Conservation (phyloP, 352 stramenopile genomes). For the Phytophthora ohioensis region DNA sequence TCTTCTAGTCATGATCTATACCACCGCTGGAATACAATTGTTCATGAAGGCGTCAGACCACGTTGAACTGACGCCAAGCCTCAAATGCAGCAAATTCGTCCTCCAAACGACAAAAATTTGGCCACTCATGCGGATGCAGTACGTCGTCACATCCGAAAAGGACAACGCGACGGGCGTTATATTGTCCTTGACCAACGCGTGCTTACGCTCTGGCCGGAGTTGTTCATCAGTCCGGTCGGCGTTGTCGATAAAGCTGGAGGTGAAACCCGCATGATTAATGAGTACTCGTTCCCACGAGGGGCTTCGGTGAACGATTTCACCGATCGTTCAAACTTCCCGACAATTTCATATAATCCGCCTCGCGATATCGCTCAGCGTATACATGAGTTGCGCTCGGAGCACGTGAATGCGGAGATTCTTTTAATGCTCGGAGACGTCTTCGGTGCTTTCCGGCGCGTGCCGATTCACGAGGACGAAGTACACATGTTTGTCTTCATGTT, state of each 20-base stretch:
- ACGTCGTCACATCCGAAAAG: conserved; percentile 13
- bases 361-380: conserved; percentile 30
- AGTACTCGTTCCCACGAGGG: conserved; percentile 17
- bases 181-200: conserved; percentile 5
- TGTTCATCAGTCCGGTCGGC: conserved; percentile 26
- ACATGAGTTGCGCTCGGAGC: conserved; percentile 1
- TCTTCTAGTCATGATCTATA: background rate
- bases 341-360: conserved; percentile 21
- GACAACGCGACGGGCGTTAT: conserved; percentile 11
- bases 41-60: conserved; percentile 1
- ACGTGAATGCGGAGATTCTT: conserved; percentile 11
- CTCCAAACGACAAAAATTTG: background rate
- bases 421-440: conserved; percentile 38
- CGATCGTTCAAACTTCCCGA: background rate
- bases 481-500: conserved; percentile 35
- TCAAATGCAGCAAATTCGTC: background rate
- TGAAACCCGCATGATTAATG: conserved; percentile 22
- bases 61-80: background rate
- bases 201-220: background rate
- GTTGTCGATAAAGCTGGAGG: background rate
- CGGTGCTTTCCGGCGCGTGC: conserved; percentile 42
- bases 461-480: conserved; percentile 14
- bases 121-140: background rate
- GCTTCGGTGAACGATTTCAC: conserved; percentile 31
- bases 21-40: conserved; percentile 8